Percentiles rank a stretch among this genome's conserved stretches.
These are phyloP conservation scores for Boletus sp. DNA, from an alignment of 1,284 basidiomycete species.

Conservation along the genomic window DNA sequence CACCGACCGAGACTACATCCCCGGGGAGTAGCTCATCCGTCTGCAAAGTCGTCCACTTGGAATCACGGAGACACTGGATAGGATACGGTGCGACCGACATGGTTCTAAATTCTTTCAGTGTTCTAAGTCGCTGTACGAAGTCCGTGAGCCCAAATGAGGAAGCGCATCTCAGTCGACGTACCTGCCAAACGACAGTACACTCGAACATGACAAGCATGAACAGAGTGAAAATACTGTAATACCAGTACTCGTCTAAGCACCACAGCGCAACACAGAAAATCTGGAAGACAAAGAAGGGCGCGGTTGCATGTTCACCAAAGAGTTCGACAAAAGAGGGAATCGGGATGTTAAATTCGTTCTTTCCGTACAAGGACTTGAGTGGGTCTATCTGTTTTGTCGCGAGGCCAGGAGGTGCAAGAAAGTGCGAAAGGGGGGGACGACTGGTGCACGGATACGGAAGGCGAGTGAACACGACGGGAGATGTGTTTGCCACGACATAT, in stretches of 20 bases:
- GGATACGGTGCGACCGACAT: constrained; percentile 91
- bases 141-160: constrained; percentile 9
- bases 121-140: constrained; percentile 68
- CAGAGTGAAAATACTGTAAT: constrained; percentile 92
- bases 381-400: constrained; percentile 39
- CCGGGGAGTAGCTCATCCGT: constrained; percentile 86
- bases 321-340: constrained; percentile 88
- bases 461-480: constrained; percentile 68
- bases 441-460: constrained; percentile 88
- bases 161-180: constrained; percentile 34
- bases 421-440: constrained; percentile 68
- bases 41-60: constrained; percentile 75
- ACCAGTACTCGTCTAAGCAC: constrained; percentile 98
- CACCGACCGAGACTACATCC: constrained; percentile 81
- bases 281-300: constrained; percentile 95
- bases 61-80: constrained; percentile 76
- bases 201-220: constrained; percentile 98
- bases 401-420: constrained; percentile 54
- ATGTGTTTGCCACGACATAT: constrained; percentile 68
- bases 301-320: constrained; percentile 89
- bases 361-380: constrained; percentile 69
- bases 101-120: constrained; percentile 89
- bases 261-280: constrained; percentile 94
- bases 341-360: constrained; percentile 93
- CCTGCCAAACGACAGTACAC: constrained; percentile 96